Evolutionary conservation across 2,329 filamentous ascomycete species (phyloP).

Genomic region (Exophiala bonariae): DNA sequence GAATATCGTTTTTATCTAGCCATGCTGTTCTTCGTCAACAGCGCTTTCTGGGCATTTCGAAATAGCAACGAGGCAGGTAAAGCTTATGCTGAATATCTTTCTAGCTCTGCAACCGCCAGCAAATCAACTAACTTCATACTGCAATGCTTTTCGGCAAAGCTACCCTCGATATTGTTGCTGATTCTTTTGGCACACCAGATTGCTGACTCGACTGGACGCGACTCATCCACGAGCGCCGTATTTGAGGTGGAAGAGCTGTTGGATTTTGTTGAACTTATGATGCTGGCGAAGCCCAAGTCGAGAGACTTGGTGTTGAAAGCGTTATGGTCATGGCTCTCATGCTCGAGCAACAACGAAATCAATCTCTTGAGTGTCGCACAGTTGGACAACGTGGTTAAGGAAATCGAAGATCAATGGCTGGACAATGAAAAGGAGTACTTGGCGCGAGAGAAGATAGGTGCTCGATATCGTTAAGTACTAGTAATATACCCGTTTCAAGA

Average conservation of each 20-base stretch:
- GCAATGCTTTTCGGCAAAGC: not conserved
- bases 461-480: too few species aligned
- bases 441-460: too few species aligned
- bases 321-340: not conserved
- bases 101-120: not conserved
- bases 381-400: not conserved
- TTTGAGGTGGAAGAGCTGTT: not conserved
- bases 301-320: not conserved
- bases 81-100: not conserved
- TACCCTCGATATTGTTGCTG: not conserved
- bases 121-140: not conserved
- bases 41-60: not conserved
- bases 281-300: not conserved
- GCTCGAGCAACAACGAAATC: not conserved
- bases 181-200: not conserved
- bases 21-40: not conserved
- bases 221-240: not conserved
- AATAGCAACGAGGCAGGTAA: not conserved
- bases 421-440: too few species aligned
- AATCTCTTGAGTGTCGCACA: not conserved
- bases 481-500: too few species aligned
- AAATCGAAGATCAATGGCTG: slow-evolving; percentile 1
- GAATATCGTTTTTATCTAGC: not conserved
- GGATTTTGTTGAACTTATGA: not conserved
- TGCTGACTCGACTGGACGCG: not conserved